Percentiles rank a stretch among this genome's conserved stretches.
Conservation (phyloP, 805 yeast genomes). For the Saturnispora gosingensis region DNA sequence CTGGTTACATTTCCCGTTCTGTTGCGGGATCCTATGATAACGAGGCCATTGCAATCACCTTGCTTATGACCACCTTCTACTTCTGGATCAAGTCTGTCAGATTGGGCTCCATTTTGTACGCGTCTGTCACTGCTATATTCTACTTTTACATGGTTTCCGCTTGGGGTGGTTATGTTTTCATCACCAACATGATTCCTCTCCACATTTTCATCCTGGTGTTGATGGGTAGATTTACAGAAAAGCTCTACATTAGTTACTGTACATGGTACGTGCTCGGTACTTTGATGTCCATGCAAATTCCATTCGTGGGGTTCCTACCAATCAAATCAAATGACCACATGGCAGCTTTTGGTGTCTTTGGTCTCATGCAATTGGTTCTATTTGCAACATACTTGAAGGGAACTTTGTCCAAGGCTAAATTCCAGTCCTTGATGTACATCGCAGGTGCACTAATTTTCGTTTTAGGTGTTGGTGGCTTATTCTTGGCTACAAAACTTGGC, state of each 20-base stretch:
- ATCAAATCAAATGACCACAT: constrained; percentile 96
- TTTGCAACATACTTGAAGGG: constrained; percentile 74
- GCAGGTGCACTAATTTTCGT: constrained; percentile 47
- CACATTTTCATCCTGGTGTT: constrained; percentile 83
- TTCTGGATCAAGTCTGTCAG: constrained; percentile 93
- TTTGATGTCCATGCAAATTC: constrained; percentile 98
- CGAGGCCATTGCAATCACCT: constrained; percentile 96
- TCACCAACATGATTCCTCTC: constrained; percentile 92
- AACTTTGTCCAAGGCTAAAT: constrained; percentile 62
- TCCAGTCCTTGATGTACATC: constrained; percentile 56
- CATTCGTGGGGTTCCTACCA: constrained; percentile 96
- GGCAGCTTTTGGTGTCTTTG: constrained; percentile 97
- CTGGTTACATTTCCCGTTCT: constrained; percentile 95
- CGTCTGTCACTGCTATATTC: constrained; percentile 71
- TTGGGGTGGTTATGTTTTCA: constrained; percentile 99
- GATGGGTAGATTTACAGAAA: constrained; percentile 89
- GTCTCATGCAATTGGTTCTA: constrained; percentile 83
- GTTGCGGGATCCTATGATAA: constrained; percentile 99
- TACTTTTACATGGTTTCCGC: constrained; percentile 99
- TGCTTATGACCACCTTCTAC: constrained; percentile 90
- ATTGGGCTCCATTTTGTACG: constrained; percentile 80
- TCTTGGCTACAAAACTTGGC: constrained; percentile 79
- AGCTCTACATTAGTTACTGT: constrained; percentile 80
- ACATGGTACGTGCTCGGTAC: constrained; percentile 98
- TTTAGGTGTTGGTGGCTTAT: constrained; percentile 62